These are phyloP conservation scores for carrot (Daucus carota) DNA, from an alignment of 129 eudicot species.

Conservation along the genomic window DH1_v3.0 NC_030386.2:34011001-34011500, in stretches of 20 bases:
- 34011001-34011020: neutral
- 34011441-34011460: neutral
- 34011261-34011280: conserved; percentile 20
- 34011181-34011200: conserved; percentile 69
- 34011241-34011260: conserved; percentile 97
- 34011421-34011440: neutral
- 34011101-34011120: neutral
- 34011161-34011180: conserved; percentile 91
- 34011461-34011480: neutral
- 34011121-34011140: neutral
- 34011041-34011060: neutral
- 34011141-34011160: conserved; percentile 61
- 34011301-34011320: neutral
- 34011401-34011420: neutral
- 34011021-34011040: neutral
- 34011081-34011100: neutral
- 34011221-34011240: conserved; percentile 79
- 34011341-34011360: neutral
- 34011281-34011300: neutral
- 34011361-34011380: neutral
- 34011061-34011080: neutral
- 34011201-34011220: conserved; percentile 52
- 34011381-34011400: neutral
- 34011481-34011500: neutral
- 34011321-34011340: no score